Base-by-base conservation (phyloP, 768 basidiomycete genomes). In the Boletus reticuloceps region DNA sequence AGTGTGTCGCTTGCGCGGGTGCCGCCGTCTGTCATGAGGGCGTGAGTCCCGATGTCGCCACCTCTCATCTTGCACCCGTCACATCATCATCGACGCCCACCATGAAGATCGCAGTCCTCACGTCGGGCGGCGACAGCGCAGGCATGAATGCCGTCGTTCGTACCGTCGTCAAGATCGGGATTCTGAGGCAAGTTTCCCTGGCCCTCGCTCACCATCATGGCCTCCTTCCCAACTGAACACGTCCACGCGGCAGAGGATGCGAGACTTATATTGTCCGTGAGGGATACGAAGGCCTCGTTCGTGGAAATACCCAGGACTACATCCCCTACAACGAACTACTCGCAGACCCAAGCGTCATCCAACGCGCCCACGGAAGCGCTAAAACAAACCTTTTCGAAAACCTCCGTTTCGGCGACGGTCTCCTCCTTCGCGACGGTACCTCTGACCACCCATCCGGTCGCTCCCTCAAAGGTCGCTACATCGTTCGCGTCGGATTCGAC, bases 261-360 rank as follows among this genome's bases (percentile, higher is more conserved):
- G 93, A 98, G 70, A 88, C 91, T 14, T 99, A 86, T 80, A 86
- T 99, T 58, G 91, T 99, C 55, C 90, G 97, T 36, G 97, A 99
- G 75, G 97, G 97, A 41, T 99, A 98, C 77, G 95, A 98, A 69
- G 97, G 97, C 22, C 86, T 98, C 56, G 95, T 99, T 12, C 83
- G 89, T 54, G 97, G 97, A n/a, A 98, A 69, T 49, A 68, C 75
- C 4, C 77, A 79, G 31, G 65, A 64, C 4, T 36, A 36, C 34
- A 14, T 14, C 34, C 6, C 34, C 12, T 11, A 13, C 34, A 36
- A 14, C 34, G 34, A 36, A 36, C 34, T 14, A 6, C 34, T 36
- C 13, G 34, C 34, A 36, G 34, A 36, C 34, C 34, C 34, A 14
- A 36, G 12, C 34, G 34, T 36, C 6, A 14, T 12, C 14, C 34